Percentiles rank a stretch among this genome's conserved stretches.
Conservation (phyloP, 176 grass and related monocot genomes). For the Alloteropsis semialata region DNA sequence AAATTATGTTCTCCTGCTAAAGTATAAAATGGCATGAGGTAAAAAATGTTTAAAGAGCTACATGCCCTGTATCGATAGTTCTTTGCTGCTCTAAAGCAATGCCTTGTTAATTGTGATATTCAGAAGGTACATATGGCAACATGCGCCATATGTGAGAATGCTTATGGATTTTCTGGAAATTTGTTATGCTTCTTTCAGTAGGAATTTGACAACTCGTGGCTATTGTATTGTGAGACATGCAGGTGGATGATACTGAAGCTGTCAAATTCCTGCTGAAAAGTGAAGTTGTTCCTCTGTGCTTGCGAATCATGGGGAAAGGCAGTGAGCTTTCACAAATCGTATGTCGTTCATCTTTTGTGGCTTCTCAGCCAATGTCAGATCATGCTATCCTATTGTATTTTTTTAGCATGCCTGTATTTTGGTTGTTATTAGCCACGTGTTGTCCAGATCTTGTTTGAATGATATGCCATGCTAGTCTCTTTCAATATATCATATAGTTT, state of each 20-base stretch:
- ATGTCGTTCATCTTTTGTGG: conserved; percentile 29
- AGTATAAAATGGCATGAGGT: not conserved
- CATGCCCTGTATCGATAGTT: not conserved
- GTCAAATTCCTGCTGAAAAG: conserved; percentile 61
- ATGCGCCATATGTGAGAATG: not conserved
- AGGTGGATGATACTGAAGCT: conserved; percentile 65
- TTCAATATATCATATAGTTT: not conserved
- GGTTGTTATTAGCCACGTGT: too few species aligned
- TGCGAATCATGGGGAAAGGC: conserved; percentile 74
- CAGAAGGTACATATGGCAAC: not conserved
- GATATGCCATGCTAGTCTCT: not conserved
- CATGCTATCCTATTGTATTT: not conserved
- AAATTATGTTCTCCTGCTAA: not conserved
- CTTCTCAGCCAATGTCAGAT: conserved; percentile 6
- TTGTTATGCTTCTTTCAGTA: not conserved
- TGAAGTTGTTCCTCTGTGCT: conserved; percentile 71
- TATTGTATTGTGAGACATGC: conserved; percentile 19
- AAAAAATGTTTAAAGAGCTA: not conserved
- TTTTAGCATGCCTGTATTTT: not conserved
- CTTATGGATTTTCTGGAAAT: not conserved
- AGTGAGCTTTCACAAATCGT: conserved; percentile 80
- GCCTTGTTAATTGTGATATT: not conserved
- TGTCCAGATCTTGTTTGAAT: too few species aligned
- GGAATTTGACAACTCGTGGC: too few species aligned
- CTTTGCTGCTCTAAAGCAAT: not conserved